phyloP scores from a whole-genome alignment of 2,329 filamentous ascomycete genomes.

The Penicillium hordei region DNA sequence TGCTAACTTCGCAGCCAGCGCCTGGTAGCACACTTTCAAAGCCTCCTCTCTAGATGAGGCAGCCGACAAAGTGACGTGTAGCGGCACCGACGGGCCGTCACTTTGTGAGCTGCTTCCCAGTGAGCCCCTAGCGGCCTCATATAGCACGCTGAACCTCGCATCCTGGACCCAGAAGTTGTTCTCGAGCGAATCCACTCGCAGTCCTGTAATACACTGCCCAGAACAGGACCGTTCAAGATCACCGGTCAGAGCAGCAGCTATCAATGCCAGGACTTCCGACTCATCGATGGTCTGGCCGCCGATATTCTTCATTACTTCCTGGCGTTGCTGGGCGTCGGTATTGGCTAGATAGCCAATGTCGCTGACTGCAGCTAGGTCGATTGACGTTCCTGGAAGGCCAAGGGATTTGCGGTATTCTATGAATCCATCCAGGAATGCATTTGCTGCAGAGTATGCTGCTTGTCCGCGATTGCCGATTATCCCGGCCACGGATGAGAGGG shows the following conservation, averaged over 20 bases:
- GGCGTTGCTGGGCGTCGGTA: slow-evolving; percentile 18
- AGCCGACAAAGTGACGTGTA: slow-evolving; percentile 46
- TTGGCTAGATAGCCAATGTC: slow-evolving; percentile 26
- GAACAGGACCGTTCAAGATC: slow-evolving; percentile 46
- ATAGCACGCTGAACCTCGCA: slow-evolving; percentile 55
- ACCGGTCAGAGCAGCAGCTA: slow-evolving; percentile 54
- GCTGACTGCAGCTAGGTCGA: slow-evolving; percentile 32
- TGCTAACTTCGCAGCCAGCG: slow-evolving; percentile 51
- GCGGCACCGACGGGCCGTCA: slow-evolving; percentile 39
- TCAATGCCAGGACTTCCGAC: slow-evolving; percentile 56
- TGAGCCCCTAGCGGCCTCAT: slow-evolving; percentile 39
- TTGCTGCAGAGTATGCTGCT: slow-evolving; percentile 29
- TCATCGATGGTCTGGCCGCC: slow-evolving; percentile 35
- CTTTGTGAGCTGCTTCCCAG: slow-evolving; percentile 8
- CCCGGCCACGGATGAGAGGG: slow-evolving; percentile 30
- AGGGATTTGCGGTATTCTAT: slow-evolving; percentile 26
- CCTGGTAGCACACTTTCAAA: slow-evolving; percentile 47
- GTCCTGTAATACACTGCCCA: slow-evolving; percentile 56
- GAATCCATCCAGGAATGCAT: slow-evolving; percentile 31
- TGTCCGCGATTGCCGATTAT: slow-evolving; percentile 32
- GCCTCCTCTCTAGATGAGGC: slow-evolving; percentile 49
- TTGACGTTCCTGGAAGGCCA: slow-evolving; percentile 28
- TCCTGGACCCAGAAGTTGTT: slow-evolving; percentile 56
- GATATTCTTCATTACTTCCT: slow-evolving; percentile 29
- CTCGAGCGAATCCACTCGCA: slow-evolving; percentile 45